Percentiles rank a stretch among this genome's conserved stretches.
Conservation (phyloP, 2,329 filamentous ascomycete species). For the Basipetospora sp. region DNA sequence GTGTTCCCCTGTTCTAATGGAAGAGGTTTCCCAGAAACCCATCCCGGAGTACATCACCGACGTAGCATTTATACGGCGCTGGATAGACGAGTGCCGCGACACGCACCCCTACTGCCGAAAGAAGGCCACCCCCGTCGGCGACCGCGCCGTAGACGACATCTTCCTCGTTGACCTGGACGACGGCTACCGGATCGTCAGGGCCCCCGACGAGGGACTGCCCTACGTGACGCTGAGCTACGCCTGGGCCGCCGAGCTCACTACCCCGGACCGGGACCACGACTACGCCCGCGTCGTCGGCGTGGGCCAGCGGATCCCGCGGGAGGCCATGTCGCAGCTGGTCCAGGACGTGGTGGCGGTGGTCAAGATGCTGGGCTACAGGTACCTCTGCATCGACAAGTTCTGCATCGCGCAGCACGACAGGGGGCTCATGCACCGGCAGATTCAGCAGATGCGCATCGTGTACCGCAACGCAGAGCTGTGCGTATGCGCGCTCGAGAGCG, state of each 20-base stretch:
- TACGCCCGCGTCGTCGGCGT: not conserved
- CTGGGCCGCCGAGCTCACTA: constrained; percentile 9
- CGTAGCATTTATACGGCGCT: not conserved
- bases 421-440: constrained; percentile 12
- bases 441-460: constrained; percentile 3
- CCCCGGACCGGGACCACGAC: too few species aligned
- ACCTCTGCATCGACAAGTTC: constrained; percentile 24
- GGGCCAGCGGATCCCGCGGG: constrained; percentile 11
- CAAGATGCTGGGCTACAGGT: constrained; percentile 19
- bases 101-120: not conserved
- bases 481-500: not conserved
- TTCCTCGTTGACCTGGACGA: constrained; percentile 1
- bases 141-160: not conserved
- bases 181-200: constrained; percentile 1
- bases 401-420: constrained; percentile 18
- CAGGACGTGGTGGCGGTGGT: constrained; percentile 20
- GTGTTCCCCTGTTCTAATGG: too few species aligned
- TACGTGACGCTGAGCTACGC: constrained; percentile 25
- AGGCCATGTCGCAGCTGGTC: constrained; percentile 16
- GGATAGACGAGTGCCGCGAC: not conserved
- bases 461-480: constrained; percentile 2
- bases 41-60: not conserved
- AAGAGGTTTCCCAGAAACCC: too few species aligned
- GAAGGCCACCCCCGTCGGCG: constrained; percentile 1
- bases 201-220: not conserved